Evolutionary conservation across 139 green algal genomes (phyloP), one percentile per base, ranked within the genome.

Genomic region (Haematococcus lacustris): DNA sequence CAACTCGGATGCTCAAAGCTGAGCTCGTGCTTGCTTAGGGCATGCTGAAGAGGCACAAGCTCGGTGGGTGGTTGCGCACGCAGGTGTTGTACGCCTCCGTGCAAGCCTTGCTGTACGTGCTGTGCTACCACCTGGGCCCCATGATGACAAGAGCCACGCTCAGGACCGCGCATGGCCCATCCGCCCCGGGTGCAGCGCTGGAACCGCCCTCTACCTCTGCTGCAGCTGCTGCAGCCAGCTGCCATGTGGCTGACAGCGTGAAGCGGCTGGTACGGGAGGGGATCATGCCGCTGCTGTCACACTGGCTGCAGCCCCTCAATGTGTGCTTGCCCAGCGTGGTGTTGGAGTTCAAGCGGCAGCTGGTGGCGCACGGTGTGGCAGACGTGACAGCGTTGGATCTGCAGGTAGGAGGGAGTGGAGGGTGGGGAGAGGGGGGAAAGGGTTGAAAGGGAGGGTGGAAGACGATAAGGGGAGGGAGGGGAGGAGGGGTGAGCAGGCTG

Each of bases 81-180:
- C 68, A 78, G 73, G 83, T 87, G 6, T 94, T 94, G 61, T 94
- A 91, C 70, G 85, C 89, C 3, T 84, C 78, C 3, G 81, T 83
- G 37, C 91, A 97, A 80, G 91, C 86, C 3, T 65, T 94, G 53
- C 78, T 97, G 66, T 97, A 97, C 75, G 81, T 92, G 37, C 80
- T 97, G 51, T 97, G 92, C 82, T 97, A 96, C 78, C 91, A 93
- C 63, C 80, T 97, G 79, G 73, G 90, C 57, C 63, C 79, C 13
- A 73, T 97, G 38, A 51, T 89, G 30, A 3, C 53, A 0, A 69
- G n/a, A n/a, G n/a, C n/a, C n/a, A n/a, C n/a, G n/a, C n/a, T n/a
- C n/a, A n/a, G n/a, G n/a, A n/a, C n/a, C n/a, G n/a, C n/a, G n/a
- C n/a, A n/a, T n/a, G n/a, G n/a, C n/a, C n/a, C n/a, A n/a, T n/a